phyloP scores from a whole-genome alignment of 768 basidiomycete species.

The Royoungia palumana region DNA sequence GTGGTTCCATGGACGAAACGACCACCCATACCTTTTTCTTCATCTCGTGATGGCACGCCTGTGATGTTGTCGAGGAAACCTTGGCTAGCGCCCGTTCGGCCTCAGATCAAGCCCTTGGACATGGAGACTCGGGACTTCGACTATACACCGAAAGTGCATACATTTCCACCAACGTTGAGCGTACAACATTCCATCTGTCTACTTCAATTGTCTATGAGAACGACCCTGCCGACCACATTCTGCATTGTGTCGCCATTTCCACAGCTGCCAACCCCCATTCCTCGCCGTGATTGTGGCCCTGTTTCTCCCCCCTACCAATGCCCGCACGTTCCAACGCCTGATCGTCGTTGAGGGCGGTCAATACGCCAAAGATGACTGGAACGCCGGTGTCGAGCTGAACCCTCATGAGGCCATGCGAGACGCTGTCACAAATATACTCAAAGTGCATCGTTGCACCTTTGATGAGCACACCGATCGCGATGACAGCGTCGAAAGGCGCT shows the following conservation, averaged over 20 bases:
- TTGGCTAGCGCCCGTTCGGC: no score
- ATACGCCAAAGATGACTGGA: conserved; percentile 94
- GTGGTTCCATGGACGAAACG: neutral
- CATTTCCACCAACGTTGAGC: neutral
- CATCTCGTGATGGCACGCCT: conserved; percentile 15
- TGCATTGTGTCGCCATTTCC: conserved; percentile 75
- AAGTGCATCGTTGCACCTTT: conserved; percentile 99
- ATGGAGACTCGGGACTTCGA: no score
- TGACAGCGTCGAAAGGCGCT: conserved; percentile 88
- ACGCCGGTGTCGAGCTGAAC: conserved; percentile 91
- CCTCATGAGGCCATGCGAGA: conserved; percentile 91
- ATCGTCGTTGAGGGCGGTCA: conserved; percentile 89
- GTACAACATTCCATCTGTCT: conserved; percentile 10
- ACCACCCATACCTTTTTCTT: conserved; percentile 30
- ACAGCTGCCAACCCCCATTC: conserved; percentile 98
- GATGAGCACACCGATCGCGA: conserved; percentile 97
- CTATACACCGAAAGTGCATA: no score
- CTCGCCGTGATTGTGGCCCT: conserved; percentile 96
- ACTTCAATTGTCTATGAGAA: conserved; percentile 36
- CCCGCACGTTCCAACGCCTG: conserved; percentile 97
- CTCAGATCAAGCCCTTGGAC: no score
- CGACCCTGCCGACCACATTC: conserved; percentile 67
- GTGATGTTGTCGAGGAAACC: no score
- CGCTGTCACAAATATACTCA: conserved; percentile 96
- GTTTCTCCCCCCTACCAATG: conserved; percentile 60